A percentile compares a stretch with the other conserved stretches of the same genome.
These are phyloP conservation scores for Salix koriyanagi DNA, from an alignment of 345 rosid genomes.

Conservation along the genomic window DNA sequence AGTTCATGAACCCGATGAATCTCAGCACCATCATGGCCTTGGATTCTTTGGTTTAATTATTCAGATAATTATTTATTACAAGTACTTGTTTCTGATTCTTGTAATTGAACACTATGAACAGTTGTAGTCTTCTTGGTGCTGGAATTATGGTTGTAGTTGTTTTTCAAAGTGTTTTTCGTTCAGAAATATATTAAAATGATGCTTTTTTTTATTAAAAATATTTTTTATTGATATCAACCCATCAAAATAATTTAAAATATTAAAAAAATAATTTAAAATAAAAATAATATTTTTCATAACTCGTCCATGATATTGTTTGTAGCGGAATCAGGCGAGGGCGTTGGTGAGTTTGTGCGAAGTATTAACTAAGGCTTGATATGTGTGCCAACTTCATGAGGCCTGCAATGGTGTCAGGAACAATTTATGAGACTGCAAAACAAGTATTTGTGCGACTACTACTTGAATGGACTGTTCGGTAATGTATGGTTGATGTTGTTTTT, in stretches of 20 bases:
- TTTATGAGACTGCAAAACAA: neutral
- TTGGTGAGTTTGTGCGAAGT: neutral
- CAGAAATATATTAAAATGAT: no score
- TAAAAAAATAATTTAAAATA: no score
- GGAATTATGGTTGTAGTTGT: no score
- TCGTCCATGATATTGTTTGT: neutral
- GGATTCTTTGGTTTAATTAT: conserved; percentile 12
- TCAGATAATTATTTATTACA: neutral
- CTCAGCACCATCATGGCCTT: conserved; percentile 62
- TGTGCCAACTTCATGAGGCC: neutral
- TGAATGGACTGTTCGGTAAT: no score
- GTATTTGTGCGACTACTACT: neutral
- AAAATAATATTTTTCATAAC: no score
- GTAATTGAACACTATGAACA: neutral
- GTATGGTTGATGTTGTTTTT: no score
- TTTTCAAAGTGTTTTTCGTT: no score
- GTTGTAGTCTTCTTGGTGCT: neutral
- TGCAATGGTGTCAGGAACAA: neutral
- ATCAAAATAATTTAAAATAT: no score
- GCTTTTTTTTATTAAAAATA: no score
- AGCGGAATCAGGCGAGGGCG: neutral
- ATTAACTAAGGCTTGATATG: neutral
- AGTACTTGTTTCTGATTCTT: no score
- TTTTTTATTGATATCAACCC: no score
- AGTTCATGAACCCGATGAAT: conserved; percentile 82